A percentile compares a stretch with the other conserved stretches of the same genome.
Evolutionary conservation across 2,329 filamentous ascomycete species (phyloP).

Genomic region (Alternaria hordeiaustralica): DNA sequence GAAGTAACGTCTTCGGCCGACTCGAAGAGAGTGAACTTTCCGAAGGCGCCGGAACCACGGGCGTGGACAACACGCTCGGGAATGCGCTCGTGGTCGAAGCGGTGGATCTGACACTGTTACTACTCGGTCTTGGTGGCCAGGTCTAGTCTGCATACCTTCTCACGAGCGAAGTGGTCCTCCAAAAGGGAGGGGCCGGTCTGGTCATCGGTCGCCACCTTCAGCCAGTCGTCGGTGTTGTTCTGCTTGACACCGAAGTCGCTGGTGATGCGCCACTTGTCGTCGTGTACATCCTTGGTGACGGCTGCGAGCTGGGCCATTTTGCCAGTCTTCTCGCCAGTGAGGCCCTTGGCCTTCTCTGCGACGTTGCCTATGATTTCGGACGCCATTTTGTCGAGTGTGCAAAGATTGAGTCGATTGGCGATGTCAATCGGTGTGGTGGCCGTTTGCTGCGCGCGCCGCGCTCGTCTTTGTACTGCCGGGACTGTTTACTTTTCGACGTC

Average conservation of each 20-base stretch:
- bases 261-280: constrained; percentile 67
- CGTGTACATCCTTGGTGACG: constrained; percentile 65
- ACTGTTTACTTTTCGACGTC: constrained; percentile 26
- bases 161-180: constrained; percentile 74
- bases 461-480: constrained; percentile 13
- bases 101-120: constrained; percentile 63
- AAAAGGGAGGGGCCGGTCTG: constrained; percentile 71
- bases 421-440: constrained; percentile 5
- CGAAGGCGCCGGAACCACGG: constrained; percentile 68
- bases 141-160: constrained; percentile 64
- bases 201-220: constrained; percentile 68
- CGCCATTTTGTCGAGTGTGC: constrained; percentile 31
- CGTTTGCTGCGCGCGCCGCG: not conserved
- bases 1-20: constrained; percentile 67
- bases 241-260: constrained; percentile 80
- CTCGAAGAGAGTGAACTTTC: constrained; percentile 70
- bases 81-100: constrained; percentile 78
- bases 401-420: constrained; percentile 8
- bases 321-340: constrained; percentile 45
- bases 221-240: constrained; percentile 77
- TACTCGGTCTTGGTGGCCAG: not conserved
- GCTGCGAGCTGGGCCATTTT: constrained; percentile 69
- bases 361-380: constrained; percentile 38
- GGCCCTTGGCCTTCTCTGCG: constrained; percentile 42
- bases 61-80: constrained; percentile 73